phyloP scores from a whole-genome alignment of 2,329 filamentous ascomycete genomes.

The Pestalotiopsis sp. region DNA sequence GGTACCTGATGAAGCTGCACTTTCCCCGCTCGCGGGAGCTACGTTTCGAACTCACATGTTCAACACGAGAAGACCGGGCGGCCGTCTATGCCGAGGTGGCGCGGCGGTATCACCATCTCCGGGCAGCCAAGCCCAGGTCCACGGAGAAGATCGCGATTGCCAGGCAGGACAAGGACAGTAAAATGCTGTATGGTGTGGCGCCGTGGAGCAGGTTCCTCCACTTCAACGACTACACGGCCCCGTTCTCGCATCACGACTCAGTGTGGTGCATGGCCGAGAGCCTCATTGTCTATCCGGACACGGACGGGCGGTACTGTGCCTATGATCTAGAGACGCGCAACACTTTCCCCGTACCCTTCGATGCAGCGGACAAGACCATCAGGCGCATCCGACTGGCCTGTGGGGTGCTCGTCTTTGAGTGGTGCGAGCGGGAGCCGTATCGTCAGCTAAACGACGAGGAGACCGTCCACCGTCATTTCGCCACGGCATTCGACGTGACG shows the following conservation, averaged over 20 bases:
- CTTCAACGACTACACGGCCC: slow-evolving; percentile 39
- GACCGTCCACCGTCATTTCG: slow-evolving; percentile 59
- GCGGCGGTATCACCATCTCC: slow-evolving; percentile 57
- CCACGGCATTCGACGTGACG: slow-evolving; percentile 58
- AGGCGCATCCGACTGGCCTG: slow-evolving; percentile 56
- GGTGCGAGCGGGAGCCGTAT: slow-evolving; percentile 56
- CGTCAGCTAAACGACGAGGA: slow-evolving; percentile 54
- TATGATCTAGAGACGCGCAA: slow-evolving; percentile 51
- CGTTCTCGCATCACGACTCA: slow-evolving; percentile 49
- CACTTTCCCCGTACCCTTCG: slow-evolving; percentile 53
- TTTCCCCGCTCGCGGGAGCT: slow-evolving; percentile 58
- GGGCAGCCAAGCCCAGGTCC: slow-evolving; percentile 46
- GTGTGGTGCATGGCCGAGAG: slow-evolving; percentile 58
- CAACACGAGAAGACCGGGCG: slow-evolving; percentile 37
- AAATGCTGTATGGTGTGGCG: slow-evolving; percentile 36
- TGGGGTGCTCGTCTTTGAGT: slow-evolving; percentile 64
- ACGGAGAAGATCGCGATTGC: slow-evolving; percentile 47
- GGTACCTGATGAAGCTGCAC: slow-evolving; percentile 49
- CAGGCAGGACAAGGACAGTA: slow-evolving; percentile 27
- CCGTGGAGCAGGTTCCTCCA: slow-evolving; percentile 49
- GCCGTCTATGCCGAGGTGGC: slow-evolving; percentile 51
- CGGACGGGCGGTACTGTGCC: slow-evolving; percentile 39
- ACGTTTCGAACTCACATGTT: slow-evolving; percentile 27
- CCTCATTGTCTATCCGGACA: slow-evolving; percentile 55
- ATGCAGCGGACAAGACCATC: slow-evolving; percentile 49